Percentiles rank a stretch among this genome's conserved stretches.
These are phyloP conservation scores for Podila epigama DNA, from an alignment of 192 early-diverging fungal species.

Conservation along the genomic window DNA sequence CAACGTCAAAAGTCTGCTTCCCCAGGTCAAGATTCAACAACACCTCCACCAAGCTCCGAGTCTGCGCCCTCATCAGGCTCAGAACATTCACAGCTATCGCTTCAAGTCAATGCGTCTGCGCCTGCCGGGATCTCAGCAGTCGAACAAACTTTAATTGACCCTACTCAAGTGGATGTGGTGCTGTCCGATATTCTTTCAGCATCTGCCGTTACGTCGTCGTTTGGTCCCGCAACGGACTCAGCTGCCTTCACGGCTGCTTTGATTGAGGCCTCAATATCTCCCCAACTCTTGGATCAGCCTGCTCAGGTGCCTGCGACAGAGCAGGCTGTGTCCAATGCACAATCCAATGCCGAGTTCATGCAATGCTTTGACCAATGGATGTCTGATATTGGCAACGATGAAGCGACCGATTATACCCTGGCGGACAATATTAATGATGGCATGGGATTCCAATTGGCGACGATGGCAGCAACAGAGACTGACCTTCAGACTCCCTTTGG, in stretches of 20 bases:
- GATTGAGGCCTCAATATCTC: background rate
- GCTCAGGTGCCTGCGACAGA: background rate
- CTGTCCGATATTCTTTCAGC: background rate
- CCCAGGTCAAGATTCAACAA: background rate
- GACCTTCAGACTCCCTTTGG: background rate
- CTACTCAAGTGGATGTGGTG: background rate
- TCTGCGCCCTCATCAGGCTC: no score
- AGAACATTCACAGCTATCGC: no score
- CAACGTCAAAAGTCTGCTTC: background rate
- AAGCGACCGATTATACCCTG: background rate
- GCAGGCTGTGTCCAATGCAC: background rate
- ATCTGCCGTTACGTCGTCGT: background rate
- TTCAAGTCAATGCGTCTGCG: background rate
- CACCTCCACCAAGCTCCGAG: background rate
- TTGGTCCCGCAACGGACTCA: background rate
- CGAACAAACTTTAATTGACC: background rate
- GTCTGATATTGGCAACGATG: slow-evolving; percentile 25
- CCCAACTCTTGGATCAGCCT: no score
- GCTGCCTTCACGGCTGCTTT: background rate
- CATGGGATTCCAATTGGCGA: background rate
- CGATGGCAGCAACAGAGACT: background rate
- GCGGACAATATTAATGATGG: background rate
- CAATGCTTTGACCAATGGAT: slow-evolving; percentile 47
- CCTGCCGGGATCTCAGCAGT: background rate
- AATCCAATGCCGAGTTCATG: slow-evolving; percentile 23